Conservation (phyloP, 2,329 filamentous ascomycete species). For the Ophiostoma perfectum region DNA sequence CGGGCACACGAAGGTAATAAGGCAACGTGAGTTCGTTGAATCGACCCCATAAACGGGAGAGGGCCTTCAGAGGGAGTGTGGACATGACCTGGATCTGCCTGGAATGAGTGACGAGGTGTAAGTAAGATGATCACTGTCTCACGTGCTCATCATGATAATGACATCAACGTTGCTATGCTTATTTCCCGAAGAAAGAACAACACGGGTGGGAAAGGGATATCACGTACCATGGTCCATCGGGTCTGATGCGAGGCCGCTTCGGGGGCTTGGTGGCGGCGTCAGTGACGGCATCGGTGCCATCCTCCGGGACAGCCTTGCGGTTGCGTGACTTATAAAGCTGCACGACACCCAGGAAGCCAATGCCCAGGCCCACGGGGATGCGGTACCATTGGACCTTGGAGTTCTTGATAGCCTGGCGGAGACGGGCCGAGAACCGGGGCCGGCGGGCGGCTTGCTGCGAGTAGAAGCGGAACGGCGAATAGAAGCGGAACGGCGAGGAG, state of each 20-base stretch:
- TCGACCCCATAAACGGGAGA: slow-evolving; percentile 81
- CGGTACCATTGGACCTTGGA: slow-evolving; percentile 76
- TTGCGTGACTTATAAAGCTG: slow-evolving; percentile 73
- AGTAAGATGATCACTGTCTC: neutral
- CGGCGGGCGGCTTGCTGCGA: slow-evolving; percentile 43
- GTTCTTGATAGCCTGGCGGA: slow-evolving; percentile 46
- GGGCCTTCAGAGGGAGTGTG: slow-evolving; percentile 80
- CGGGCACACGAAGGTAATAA: slow-evolving; percentile 79
- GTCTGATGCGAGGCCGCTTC: slow-evolving; percentile 60
- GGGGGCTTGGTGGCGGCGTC: slow-evolving; percentile 40
- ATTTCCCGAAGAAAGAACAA: too few species aligned
- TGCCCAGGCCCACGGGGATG: slow-evolving; percentile 79
- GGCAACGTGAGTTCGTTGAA: slow-evolving; percentile 89
- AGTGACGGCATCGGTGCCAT: slow-evolving; percentile 38
- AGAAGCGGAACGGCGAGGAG: slow-evolving; percentile 30
- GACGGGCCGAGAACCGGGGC: slow-evolving; percentile 47
- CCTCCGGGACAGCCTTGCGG: slow-evolving; percentile 48
- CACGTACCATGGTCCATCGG: slow-evolving; percentile 73
- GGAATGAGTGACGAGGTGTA: slow-evolving; percentile 8
- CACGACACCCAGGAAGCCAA: slow-evolving; percentile 74
- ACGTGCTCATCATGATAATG: slow-evolving; percentile 6
- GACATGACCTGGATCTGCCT: slow-evolving; percentile 91
- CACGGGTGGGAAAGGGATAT: neutral
- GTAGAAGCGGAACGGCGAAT: slow-evolving; percentile 36
- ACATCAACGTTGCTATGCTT: too few species aligned